phyloP scores from a whole-genome alignment of 148 eudicot species.

The Chenopodium berlandieri region DNA sequence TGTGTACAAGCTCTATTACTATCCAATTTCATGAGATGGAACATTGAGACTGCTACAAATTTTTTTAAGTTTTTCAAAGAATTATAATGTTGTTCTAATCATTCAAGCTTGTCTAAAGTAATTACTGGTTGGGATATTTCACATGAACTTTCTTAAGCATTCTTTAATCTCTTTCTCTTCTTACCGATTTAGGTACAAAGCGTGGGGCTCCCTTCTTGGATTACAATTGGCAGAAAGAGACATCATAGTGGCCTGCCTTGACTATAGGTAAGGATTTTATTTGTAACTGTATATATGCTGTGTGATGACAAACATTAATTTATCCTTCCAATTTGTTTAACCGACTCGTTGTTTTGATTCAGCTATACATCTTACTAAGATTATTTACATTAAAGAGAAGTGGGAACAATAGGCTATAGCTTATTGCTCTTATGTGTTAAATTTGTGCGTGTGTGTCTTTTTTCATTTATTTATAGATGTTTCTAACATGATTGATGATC shows the following conservation, averaged over 20 bases:
- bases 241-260: constrained; percentile 88
- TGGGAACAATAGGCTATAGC: background rate
- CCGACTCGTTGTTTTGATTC: background rate
- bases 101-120: background rate
- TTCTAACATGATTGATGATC: background rate
- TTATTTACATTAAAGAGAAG: background rate
- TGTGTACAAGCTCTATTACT: background rate
- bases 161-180: background rate
- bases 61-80: too few species aligned
- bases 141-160: background rate
- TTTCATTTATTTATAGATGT: background rate
- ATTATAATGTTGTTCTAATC: too few species aligned
- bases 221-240: constrained; percentile 85
- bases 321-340: background rate
- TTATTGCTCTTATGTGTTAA: background rate
- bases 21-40: background rate
- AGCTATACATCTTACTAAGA: background rate
- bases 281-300: background rate
- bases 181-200: constrained; percentile 69
- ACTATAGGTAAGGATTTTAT: constrained; percentile 66
- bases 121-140: background rate
- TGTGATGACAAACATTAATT: background rate
- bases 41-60: background rate
- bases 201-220: constrained; percentile 98
- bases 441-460: background rate